Conservation (phyloP, 2,329 filamentous ascomycete species). For the Aspergillus texensis region DNA sequence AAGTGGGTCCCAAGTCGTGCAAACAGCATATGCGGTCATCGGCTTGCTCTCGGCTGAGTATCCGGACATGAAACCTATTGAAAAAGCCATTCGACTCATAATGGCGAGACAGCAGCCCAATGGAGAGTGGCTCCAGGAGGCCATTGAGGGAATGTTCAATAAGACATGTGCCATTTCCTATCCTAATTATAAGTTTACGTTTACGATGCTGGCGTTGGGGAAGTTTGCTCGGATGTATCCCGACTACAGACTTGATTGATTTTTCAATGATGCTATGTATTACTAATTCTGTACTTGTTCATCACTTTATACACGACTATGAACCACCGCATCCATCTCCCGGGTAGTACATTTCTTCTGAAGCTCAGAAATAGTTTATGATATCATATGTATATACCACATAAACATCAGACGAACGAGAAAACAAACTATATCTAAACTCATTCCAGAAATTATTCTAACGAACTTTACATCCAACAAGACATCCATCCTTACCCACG, state of each 20-base stretch:
- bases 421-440: background rate
- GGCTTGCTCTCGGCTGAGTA: conserved; percentile 10
- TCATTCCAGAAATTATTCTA: background rate
- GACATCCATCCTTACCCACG: background rate
- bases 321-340: too few species aligned
- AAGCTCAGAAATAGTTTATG: background rate
- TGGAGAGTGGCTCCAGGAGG: conserved; percentile 12
- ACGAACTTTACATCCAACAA: background rate
- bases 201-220: conserved; percentile 4
- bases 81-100: conserved; percentile 7
- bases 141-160: conserved; percentile 12
- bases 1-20: conserved; percentile 6
- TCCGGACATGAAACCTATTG: conserved; percentile 4
- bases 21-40: conserved; percentile 8
- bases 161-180: conserved; percentile 10
- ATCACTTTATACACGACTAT: too few species aligned
- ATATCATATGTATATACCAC: background rate
- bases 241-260: background rate
- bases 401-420: background rate
- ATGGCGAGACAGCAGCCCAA: conserved; percentile 9
- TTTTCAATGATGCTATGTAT: background rate
- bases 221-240: background rate
- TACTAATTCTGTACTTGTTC: background rate
- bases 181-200: conserved; percentile 6
- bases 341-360: too few species aligned